Evolutionary conservation across 163 green algal genomes (phyloP), one percentile per base, ranked within the genome.

Genomic region (Chloromonas sp.): DNA sequence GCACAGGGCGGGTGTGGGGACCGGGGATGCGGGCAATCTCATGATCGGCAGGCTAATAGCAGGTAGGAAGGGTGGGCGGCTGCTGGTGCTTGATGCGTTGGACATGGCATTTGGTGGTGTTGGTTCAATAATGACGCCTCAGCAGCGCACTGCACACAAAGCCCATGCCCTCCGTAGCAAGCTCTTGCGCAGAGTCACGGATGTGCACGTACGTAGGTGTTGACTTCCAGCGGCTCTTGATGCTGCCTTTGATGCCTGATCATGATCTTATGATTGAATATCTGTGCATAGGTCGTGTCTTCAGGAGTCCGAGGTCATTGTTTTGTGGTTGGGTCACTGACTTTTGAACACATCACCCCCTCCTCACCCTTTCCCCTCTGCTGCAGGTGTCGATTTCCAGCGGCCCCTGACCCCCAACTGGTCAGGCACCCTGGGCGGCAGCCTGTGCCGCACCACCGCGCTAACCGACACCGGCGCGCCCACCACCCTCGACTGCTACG

Each of bases 321-420:
- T 36, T 36, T 36, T 36, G 36, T 36, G 36, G 36, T 36, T 36
- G 36, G 36, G 36, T 36, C 36, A 36, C 36, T 36, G 36, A 36
- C 36, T 36, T 36, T 36, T 36, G 36, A 36, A 36, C 36, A 36
- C 36, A 36, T 36, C 36, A 36, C 36, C 36, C 36, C 36, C 36
- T 36, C 36, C 36, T 36, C 36, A 36, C 36, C 36, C 36, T 36
- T 36, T 36, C 36, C 36, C 36, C 36, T 36, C 36, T 74, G 11
- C 2, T 84, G 78, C 71, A 70, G 90, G 91, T 2, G 88, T 96
- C 36, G 96, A 99, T 89, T 98, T 94, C 86, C 87, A 88, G 15
- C 89, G 92, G 2, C 91, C 93, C 1, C 82, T 96, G n/a, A 80
- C 77, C 60, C 58, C 61, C 58, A 86, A 86, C 13, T 95, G 91